phyloP scores from a whole-genome alignment of 2,329 filamentous ascomycete species.

The Dactylellina drechsleri region DNA sequence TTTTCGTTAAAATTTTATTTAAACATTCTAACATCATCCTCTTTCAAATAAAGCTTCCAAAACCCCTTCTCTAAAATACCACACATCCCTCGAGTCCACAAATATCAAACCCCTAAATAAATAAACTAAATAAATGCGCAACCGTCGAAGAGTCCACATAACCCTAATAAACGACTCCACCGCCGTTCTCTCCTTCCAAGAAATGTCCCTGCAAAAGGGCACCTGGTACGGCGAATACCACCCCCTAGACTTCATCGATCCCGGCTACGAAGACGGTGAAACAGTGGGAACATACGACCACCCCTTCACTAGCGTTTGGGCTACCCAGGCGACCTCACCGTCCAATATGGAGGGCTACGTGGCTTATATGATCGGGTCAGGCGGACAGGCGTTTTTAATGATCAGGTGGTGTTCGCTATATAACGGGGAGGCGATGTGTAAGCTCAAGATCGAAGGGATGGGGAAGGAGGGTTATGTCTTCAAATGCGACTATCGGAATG shows the following conservation, averaged over 20 bases:
- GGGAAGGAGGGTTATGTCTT: background rate
- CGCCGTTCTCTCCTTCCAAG: background rate
- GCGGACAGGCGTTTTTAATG: background rate
- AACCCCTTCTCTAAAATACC: too few species aligned
- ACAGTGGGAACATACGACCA: background rate
- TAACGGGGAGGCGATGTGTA: slow-evolving; percentile 5
- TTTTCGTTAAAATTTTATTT: too few species aligned
- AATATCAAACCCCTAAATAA: background rate
- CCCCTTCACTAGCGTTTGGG: slow-evolving; percentile 1
- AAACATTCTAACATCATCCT: too few species aligned
- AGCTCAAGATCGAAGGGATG: slow-evolving; percentile 1
- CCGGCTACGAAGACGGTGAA: background rate
- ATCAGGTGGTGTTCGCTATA: background rate
- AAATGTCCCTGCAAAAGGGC: background rate
- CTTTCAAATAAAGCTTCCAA: too few species aligned
- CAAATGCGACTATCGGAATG: background rate
- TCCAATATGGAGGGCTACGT: background rate
- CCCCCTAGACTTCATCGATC: background rate
- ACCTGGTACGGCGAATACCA: background rate
- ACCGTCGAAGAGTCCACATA: background rate
- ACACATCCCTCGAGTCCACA: background rate
- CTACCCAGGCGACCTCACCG: background rate
- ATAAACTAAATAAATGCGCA: background rate
- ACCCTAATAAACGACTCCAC: background rate
- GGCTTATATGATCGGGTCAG: background rate